Evolutionary conservation across 345 rosid genomes (phyloP).

Genomic region (Citrus inodora): DNA sequence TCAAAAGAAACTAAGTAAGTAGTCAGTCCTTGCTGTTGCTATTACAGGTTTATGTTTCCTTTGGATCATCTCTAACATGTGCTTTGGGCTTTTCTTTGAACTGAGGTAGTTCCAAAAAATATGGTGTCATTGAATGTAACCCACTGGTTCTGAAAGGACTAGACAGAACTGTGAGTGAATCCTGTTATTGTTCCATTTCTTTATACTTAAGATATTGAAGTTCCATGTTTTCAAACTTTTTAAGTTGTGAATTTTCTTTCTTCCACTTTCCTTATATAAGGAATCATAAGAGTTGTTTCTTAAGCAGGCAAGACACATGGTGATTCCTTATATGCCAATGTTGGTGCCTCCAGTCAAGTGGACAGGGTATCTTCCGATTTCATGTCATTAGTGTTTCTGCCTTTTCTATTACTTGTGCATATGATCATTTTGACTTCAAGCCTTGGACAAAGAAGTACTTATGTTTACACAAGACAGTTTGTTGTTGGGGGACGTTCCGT

Average conservation of each 20-base stretch:
- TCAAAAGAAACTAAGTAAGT: constrained; percentile 52
- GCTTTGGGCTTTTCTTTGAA: constrained; percentile 11
- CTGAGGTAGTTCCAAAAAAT: constrained; percentile 68
- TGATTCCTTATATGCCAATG: constrained; percentile 99
- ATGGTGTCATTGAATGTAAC: constrained; percentile 83
- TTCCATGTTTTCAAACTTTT: neutral
- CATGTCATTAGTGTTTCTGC: constrained; percentile 11
- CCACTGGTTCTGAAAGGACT: constrained; percentile 83
- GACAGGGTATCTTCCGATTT: constrained; percentile 64
- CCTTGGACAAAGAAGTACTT: neutral
- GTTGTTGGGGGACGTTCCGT: neutral
- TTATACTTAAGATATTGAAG: neutral
- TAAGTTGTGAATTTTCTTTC: neutral
- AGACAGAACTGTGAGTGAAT: constrained; percentile 71
- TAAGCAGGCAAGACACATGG: constrained; percentile 89
- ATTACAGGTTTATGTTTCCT: neutral
- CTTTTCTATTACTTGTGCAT: constrained; percentile 10
- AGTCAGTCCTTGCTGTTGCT: constrained; percentile 19
- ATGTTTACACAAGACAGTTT: neutral
- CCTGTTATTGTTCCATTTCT: constrained; percentile 6
- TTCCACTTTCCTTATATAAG: neutral
- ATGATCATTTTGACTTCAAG: neutral
- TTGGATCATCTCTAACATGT: constrained; percentile 13
- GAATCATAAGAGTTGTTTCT: constrained; percentile 17
- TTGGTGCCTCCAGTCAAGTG: constrained; percentile 93